phyloP scores from a whole-genome alignment of 805 yeast species.

The Pichia rugopelliculosa region DNA sequence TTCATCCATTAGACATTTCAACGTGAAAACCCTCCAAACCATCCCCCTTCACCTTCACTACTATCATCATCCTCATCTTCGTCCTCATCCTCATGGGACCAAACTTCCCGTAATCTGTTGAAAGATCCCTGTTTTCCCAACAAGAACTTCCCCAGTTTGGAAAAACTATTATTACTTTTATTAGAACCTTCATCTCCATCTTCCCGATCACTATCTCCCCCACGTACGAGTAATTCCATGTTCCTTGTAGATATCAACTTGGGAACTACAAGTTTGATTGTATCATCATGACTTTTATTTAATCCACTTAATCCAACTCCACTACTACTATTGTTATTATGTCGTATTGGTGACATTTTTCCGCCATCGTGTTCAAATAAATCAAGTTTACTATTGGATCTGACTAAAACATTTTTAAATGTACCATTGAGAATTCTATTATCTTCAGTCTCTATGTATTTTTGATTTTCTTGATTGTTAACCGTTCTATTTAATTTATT shows the following conservation, averaged over 20 bases:
- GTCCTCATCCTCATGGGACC: background rate
- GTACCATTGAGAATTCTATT: constrained; percentile 15
- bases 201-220: background rate
- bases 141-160: background rate
- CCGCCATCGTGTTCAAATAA: background rate
- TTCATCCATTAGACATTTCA: background rate
- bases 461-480: background rate
- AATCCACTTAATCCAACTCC: background rate
- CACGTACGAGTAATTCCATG: background rate
- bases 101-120: background rate
- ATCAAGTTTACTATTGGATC: constrained; percentile 8
- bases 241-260: constrained; percentile 9
- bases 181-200: background rate
- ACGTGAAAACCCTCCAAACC: constrained; percentile 16
- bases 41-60: background rate
- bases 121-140: background rate
- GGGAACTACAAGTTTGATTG: constrained; percentile 5
- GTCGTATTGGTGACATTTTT: background rate
- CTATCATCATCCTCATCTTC: background rate
- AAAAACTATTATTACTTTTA: background rate
- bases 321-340: background rate
- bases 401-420: constrained; percentile 11
- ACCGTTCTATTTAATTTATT: background rate
- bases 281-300: background rate
- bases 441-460: background rate